Percentiles rank a stretch among this genome's conserved stretches.
Evolutionary conservation across 2,329 filamentous ascomycete species (phyloP).

Genomic region (Apiospora koreana): DNA sequence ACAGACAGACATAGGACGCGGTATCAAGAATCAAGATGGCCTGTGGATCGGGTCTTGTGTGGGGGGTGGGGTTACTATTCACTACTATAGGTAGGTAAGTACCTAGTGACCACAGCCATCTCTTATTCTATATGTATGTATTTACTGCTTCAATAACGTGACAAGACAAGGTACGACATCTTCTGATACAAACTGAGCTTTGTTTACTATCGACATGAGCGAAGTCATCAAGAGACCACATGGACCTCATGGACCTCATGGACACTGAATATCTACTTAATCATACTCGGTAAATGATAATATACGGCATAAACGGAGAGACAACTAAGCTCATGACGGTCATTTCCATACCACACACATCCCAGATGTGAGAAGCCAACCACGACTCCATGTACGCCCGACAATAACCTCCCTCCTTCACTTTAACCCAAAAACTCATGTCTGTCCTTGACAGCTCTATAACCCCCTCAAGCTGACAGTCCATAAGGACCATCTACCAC

Average conservation of each 20-base stretch:
- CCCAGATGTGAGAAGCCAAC: neutral
- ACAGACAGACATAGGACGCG: too few species aligned
- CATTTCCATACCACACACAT: neutral
- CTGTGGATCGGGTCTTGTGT: too few species aligned
- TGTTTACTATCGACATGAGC: conserved; percentile 25
- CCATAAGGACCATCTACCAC: neutral
- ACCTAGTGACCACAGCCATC: too few species aligned
- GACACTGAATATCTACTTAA: neutral
- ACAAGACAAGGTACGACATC: neutral
- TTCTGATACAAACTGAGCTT: neutral
- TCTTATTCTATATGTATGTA: too few species aligned
- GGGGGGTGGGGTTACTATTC: neutral
- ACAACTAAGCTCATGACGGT: neutral
- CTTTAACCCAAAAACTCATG: neutral
- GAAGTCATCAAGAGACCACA: neutral
- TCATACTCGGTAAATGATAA: neutral
- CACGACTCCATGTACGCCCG: neutral
- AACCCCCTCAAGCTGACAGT: neutral
- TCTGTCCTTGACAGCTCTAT: neutral
- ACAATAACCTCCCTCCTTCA: neutral
- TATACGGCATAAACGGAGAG: neutral
- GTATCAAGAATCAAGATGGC: too few species aligned
- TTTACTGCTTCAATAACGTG: too few species aligned
- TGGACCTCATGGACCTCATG: neutral
- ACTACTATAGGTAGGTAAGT: too few species aligned